These are phyloP conservation scores for Juglanconis juglandina DNA, from an alignment of 2,329 filamentous ascomycete genomes.

Conservation along the genomic window DNA sequence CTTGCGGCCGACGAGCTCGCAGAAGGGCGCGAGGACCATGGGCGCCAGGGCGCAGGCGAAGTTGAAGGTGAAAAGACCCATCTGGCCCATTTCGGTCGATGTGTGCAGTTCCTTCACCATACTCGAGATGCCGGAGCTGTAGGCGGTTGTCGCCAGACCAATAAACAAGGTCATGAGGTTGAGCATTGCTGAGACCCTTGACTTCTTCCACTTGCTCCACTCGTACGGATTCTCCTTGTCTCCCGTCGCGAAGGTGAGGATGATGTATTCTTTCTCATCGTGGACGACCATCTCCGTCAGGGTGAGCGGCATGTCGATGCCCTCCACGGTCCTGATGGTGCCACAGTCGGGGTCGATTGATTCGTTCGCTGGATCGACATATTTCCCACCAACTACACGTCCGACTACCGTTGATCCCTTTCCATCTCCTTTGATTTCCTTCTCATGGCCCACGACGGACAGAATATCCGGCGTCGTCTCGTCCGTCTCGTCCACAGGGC, in stretches of 20 bases:
- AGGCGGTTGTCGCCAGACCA: conserved; percentile 51
- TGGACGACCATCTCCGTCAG: conserved; percentile 38
- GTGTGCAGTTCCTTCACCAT: conserved; percentile 44
- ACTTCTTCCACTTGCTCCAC: conserved; percentile 41
- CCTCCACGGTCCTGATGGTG: conserved; percentile 38
- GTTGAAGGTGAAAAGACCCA: conserved; percentile 50
- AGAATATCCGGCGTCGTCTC: conserved; percentile 16
- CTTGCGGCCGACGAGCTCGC: conserved; percentile 45
- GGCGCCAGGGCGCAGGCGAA: conserved; percentile 45
- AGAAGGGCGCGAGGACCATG: conserved; percentile 46
- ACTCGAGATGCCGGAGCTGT: conserved; percentile 44
- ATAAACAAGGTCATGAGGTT: conserved; percentile 53
- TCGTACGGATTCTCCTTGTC: conserved; percentile 52
- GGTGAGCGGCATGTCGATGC: conserved; percentile 46
- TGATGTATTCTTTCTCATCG: conserved; percentile 41
- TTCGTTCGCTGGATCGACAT: conserved; percentile 29
- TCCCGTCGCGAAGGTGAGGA: conserved; percentile 42
- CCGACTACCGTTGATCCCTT: conserved; percentile 24
- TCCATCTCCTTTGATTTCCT: conserved; percentile 14
- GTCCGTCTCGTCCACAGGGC: conserved; percentile 7
- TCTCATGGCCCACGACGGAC: conserved; percentile 10
- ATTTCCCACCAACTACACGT: conserved; percentile 37
- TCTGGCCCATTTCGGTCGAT: conserved; percentile 39
- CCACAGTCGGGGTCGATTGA: conserved; percentile 32
- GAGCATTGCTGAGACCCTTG: conserved; percentile 43